Conservation (phyloP, 2,329 filamentous ascomycete species). For the Nothophaeocryptopus gaeumannii region DNA sequence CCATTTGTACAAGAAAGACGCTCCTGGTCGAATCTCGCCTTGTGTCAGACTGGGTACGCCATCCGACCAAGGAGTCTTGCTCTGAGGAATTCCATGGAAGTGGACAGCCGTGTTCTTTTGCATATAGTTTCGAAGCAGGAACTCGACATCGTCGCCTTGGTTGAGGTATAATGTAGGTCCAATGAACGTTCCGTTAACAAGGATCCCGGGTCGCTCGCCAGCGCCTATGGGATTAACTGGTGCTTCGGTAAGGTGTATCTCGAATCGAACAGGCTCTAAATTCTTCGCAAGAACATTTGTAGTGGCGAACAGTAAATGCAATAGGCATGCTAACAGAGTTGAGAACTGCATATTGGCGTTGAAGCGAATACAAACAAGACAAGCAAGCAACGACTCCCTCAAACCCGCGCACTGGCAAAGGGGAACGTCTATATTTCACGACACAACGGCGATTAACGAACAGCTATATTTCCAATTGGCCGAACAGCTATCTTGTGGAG, state of each 20-base stretch:
- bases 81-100: slow-evolving; percentile 23
- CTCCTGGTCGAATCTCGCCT: slow-evolving; percentile 15
- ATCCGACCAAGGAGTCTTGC: slow-evolving; percentile 16
- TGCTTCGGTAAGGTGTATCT: slow-evolving; percentile 5
- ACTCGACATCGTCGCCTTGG: slow-evolving; percentile 13
- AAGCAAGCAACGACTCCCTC: too few species aligned
- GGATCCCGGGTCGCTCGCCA: slow-evolving; percentile 7
- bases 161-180: slow-evolving; percentile 9
- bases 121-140: slow-evolving; percentile 16
- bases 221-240: slow-evolving; percentile 7
- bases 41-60: slow-evolving; percentile 18
- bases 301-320: too few species aligned
- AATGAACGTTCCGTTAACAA: slow-evolving; percentile 11
- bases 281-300: too few species aligned
- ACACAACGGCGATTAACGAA: too few species aligned
- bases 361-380: too few species aligned
- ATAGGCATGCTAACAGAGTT: too few species aligned
- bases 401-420: too few species aligned
- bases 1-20: slow-evolving; percentile 15
- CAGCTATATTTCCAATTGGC: too few species aligned
- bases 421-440: too few species aligned
- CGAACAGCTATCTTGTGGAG: too few species aligned
- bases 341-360: too few species aligned
- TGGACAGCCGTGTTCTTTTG: slow-evolving; percentile 16
- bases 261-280: background rate